Base-by-base conservation (phyloP, 2,329 filamentous ascomycete genomes). In the Immersiporthe knoxdaviesiana region DNA sequence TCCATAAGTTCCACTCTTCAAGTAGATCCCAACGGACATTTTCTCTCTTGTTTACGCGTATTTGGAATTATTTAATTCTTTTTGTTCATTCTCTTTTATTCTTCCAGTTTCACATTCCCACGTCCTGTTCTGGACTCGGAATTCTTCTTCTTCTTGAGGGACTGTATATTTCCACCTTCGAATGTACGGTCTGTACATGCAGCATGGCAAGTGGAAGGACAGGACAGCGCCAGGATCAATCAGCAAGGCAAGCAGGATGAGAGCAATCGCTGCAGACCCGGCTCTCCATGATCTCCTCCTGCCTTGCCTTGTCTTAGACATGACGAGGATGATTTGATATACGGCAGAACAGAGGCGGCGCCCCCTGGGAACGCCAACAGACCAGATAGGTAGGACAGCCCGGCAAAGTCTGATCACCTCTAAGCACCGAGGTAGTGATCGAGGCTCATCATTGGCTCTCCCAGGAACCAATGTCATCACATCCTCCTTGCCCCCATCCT, bases 281-380 rank as follows among this genome's bases (percentile, higher is more conserved):
- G 35, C 41, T 41, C 54, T 35, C 12, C 52, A 56, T 56, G 52
- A 30, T 32, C 52, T 30, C 52, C 60, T n/a, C n/a, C n/a, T n/a
- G n/a, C n/a, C n/a, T n/a, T 63, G 47, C 32, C 62, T 24, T 47
- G 62, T 50, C 67, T 52, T 35, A 30, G 32, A 54, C 56, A 32
- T 58, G 16, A 60, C 35, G 60, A 18, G 27, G 24, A 50, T 68
- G 61, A 39, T 37, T 62, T 37, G 35, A 37, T 62, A 21, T 18
- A 30, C 14, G 18, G 27, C 32, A 56, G 52, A 56, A 30, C 52
- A 56, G 27, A 24, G 27, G 52, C 52, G 52, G 27, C 52, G 52
- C 52, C 12, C 5, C 1, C 32, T 32, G 52, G 52, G 12, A 47
- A 47, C 44, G 18, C 44, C 44, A n/a, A 3, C 7, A 21, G 18